Conservation (phyloP, 2,329 filamentous ascomycete genomes). For the Fusarium illudens region DNA sequence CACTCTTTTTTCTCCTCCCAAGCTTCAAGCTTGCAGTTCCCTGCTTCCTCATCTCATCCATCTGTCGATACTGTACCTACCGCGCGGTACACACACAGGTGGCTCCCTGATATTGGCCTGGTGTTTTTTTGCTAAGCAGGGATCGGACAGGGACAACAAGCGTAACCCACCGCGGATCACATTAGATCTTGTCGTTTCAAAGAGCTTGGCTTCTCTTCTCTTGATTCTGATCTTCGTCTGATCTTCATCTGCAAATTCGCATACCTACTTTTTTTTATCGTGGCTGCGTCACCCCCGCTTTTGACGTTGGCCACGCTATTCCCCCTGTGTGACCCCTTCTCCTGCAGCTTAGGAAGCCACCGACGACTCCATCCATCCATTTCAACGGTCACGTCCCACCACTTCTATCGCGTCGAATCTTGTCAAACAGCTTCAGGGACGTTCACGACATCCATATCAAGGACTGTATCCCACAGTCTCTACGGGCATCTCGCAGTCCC, state of each 20-base stretch:
- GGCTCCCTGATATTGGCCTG: conserved; percentile 20
- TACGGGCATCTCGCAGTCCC: background rate
- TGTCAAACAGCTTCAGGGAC: background rate
- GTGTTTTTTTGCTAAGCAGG: conserved; percentile 30
- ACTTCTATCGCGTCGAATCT: background rate
- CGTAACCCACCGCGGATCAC: conserved; percentile 23
- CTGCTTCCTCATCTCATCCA: conserved; percentile 12
- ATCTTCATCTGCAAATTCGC: conserved; percentile 3
- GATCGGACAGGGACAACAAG: conserved; percentile 21
- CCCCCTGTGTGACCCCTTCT: background rate
- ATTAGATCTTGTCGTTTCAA: conserved; percentile 28
- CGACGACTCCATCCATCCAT: background rate
- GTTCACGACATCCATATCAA: background rate
- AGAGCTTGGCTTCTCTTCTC: background rate
- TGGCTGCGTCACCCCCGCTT: background rate
- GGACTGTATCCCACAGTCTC: background rate
- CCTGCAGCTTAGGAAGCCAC: background rate
- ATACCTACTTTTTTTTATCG: background rate
- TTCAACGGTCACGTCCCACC: background rate
- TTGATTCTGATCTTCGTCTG: conserved; percentile 6
- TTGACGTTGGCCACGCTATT: background rate
- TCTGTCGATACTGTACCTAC: conserved; percentile 28
- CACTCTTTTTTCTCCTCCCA: conserved; percentile 7
- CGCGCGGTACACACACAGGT: too few species aligned
- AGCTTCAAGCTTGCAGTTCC: background rate